Evolutionary conservation across 352 stramenopile genomes (phyloP), one percentile per base, ranked within the genome.

Genomic region (Pythium sukuiense): DNA sequence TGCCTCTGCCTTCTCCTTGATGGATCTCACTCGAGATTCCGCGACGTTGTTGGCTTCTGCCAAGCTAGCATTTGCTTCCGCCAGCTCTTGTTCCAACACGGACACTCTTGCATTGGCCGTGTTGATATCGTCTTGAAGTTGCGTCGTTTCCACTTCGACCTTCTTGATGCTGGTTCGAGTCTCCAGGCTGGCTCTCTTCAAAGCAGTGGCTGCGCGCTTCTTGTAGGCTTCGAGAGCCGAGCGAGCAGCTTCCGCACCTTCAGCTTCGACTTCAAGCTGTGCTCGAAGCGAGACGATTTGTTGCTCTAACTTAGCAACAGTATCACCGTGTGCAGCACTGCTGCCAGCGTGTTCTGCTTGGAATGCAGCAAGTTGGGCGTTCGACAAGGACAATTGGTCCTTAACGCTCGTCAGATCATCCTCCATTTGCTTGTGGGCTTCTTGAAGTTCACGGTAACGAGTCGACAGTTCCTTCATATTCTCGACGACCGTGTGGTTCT

Each of bases 201-300:
- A 54, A 16, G 85, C 85, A 2, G 76, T 88, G 33, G 87, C 81
- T 0, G 85, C 85, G 24, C 85, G 81, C 63, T 90, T 90, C 76
- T 90, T 92, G 74, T 94, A 94, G 48, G 76, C 77, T 63, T 91
- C 85, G 18, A 94, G 73, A n/a, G 85, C 83, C 5, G 72, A 68
- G 0, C 77, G 73, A 3, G 82, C 80, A 33, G 81, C 77, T 32
- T 68, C 72, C 0, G 83, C 73, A 13, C 67, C 82, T 50, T 89
- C 80, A 30, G 71, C 80, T 70, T 92, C 81, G 12, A 76, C 55
- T 45, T 81, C 56, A 4, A 88, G 59, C 64, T 89, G 66, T 1
- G 69, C 45, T 3, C 59, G 68, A 35, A 71, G 57, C 26, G 63
- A 55, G 7, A 26, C 53, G 33, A 69, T 37, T 20, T 69, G 60